Evolutionary conservation across 495 filamentous ascomycete genomes (phyloP), one percentile per base, ranked within the genome.

Genomic region (Aspergillus haitiensis): DNA sequence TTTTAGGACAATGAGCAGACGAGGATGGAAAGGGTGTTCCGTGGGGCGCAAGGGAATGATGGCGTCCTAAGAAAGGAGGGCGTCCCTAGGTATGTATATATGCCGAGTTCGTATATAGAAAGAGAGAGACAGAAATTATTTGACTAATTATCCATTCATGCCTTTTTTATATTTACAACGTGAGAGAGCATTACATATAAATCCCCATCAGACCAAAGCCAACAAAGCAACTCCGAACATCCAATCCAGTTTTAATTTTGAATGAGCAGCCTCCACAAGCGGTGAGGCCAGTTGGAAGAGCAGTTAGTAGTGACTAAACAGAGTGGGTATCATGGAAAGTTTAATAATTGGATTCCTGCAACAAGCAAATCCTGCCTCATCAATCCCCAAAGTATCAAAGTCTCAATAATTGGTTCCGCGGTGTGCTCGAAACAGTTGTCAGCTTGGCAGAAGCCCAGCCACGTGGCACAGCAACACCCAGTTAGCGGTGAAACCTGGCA

Each of bases 291-390:
- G n/a, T 65, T 39, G 51, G 51, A 44, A 27, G 18, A 33, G 56
- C 40, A 47, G 37, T 55, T n/a, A 60, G 56, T 44, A 47, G 37
- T 55, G 18, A 60, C 56, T 35, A 58, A 58, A 66, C 52, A 62
- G 48, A 52, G 48, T 62, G 64, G 64, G 64, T 66, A 66, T 66
- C 64, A 66, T 55, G 47, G 52, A 58, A 57, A 49, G 49, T 37
- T 52, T 56, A 37, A 44, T 51, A 45, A 55, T 12, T 5, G 31
- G 55, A 27, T 27, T 27, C 21, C 21, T 27, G 21, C 27, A 47
- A 46, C 2, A 47, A 47, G 27, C 9, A 10, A 4, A 12, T 42
- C 39, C 39, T 42, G 6, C 39, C 39, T 42, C 39, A 11, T 27
- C 7, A 15, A 13, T 42, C 39, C 39, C n/a, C 12, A 21, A 59